Percentiles rank a stretch among this genome's conserved stretches.
These are phyloP conservation scores for Chlorella sp. DNA, from an alignment of 139 green algal genomes.

Conservation along the genomic window DNA sequence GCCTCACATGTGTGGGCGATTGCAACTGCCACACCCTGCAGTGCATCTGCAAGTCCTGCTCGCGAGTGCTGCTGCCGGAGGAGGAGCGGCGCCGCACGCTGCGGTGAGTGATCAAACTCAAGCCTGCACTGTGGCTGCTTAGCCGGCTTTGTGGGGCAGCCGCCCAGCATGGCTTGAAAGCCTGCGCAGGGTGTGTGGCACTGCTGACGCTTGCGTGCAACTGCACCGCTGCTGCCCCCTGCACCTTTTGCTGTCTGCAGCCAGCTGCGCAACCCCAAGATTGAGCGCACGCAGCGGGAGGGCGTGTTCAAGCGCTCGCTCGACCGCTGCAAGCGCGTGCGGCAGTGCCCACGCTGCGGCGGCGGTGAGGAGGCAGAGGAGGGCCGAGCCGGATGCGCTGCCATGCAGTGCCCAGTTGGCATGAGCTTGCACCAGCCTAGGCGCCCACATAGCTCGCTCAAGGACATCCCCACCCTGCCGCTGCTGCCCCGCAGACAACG, in stretches of 20 bases:
- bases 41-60: slow-evolving; percentile 98
- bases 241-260: not conserved
- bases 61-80: slow-evolving; percentile 88
- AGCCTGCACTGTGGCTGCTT: no score
- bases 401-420: no score
- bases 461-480: no score
- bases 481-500: slow-evolving; percentile 78
- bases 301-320: slow-evolving; percentile 84
- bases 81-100: slow-evolving; percentile 73
- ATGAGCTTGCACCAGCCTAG: no score
- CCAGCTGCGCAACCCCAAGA: slow-evolving; percentile 68
- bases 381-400: no score
- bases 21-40: slow-evolving; percentile 39
- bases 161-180: no score
- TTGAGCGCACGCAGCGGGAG: slow-evolving; percentile 83
- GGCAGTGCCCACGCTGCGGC: slow-evolving; percentile 86
- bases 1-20: no score
- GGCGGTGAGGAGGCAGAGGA: not conserved
- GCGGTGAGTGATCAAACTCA: slow-evolving; percentile 64
- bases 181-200: no score
- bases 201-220: no score
- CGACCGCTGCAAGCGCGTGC: slow-evolving; percentile 90
- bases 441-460: no score
- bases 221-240: no score
- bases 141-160: no score